Evolutionary conservation across 805 yeast species (phyloP).

Genomic region (Candida sithepensis): DNA sequence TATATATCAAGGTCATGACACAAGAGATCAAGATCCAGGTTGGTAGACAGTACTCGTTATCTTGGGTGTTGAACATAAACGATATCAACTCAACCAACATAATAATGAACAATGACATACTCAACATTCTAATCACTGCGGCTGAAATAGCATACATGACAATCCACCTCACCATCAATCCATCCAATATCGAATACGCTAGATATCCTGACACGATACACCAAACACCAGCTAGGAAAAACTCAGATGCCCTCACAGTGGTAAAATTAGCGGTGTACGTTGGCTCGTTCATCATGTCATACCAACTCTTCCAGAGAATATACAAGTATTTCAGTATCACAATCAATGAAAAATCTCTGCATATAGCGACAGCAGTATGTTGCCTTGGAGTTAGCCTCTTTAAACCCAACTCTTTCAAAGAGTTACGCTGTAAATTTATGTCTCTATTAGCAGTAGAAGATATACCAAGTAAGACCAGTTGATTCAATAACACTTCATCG

Average conservation of each 20-base stretch:
- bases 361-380: conserved; percentile 70
- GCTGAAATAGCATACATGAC: conserved; percentile 86
- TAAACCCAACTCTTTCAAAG: conserved; percentile 59
- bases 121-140: conserved; percentile 80
- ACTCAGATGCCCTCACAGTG: conserved; percentile 70
- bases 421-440: conserved; percentile 25
- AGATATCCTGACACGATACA: conserved; percentile 83
- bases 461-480: conserved; percentile 22
- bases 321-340: conserved; percentile 27
- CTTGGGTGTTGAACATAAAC: conserved; percentile 63
- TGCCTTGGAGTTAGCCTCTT: conserved; percentile 71
- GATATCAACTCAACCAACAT: conserved; percentile 67
- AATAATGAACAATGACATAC: conserved; percentile 72
- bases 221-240: conserved; percentile 85
- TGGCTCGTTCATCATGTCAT: conserved; percentile 17
- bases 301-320: conserved; percentile 26
- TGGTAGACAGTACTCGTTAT: conserved; percentile 63
- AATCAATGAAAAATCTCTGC: conserved; percentile 68
- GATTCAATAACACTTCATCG: conserved; percentile 12
- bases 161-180: conserved; percentile 90
- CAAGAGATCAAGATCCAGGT: conserved; percentile 93
- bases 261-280: conserved; percentile 34
- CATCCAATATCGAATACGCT: conserved; percentile 80
- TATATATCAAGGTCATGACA: conserved; percentile 73
- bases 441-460: conserved; percentile 27